Base-by-base conservation (phyloP, 345 rosid species). In the Gossypium arboreum region DNA sequence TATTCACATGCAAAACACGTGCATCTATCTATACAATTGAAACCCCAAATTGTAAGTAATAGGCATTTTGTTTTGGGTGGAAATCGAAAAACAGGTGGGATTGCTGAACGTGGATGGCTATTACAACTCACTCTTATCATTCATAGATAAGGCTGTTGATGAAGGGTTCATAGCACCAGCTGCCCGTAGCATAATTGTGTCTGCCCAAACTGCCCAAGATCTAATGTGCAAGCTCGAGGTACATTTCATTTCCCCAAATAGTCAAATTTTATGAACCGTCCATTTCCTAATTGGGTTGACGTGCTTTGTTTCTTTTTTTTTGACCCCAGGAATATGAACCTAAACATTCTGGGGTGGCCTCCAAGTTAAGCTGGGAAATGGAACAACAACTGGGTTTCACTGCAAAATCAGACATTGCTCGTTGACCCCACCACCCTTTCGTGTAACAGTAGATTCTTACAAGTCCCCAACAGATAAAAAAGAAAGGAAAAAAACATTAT, bases 181-280 rank as follows among this genome's bases (percentile, higher is more conserved):
- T 61, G 97, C 94, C 72, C 89, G 91, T n/a, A 83, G 84, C 84
- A 91, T 91, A 25, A 85, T 91, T 79, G 87, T 91, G 9, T 89
- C 94, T 66, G 91, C 97, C 81, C 91, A 79, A 56, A 84, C 89
- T 75, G 88, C 92, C 80, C 88, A 84, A 10, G 92, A 91, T 72
- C 90, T 89, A 75, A 89, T 91, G 85, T 84, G 75, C 88, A 86
- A 84, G 82, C 93, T 91, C n/a, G 93, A 89, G 93, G 96, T 89
- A 76, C 20, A 9, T 45, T 57, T 2, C 2, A n/a, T 34, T 10
- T 52, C 7, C 17, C 12, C 0, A 9, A 27, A 43, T 59, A 29
- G 51, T n/a, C 27, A 29, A 62, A n/a, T 12, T 12, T 27, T 59
- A 39, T 43, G 44, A 77, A 13, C 71, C 56, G 51, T 51, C 0